A percentile compares a stretch with the other conserved stretches of the same genome.
These are phyloP conservation scores for Hydnum rufescens DNA, from an alignment of 768 basidiomycete species.

Conservation along the genomic window DNA sequence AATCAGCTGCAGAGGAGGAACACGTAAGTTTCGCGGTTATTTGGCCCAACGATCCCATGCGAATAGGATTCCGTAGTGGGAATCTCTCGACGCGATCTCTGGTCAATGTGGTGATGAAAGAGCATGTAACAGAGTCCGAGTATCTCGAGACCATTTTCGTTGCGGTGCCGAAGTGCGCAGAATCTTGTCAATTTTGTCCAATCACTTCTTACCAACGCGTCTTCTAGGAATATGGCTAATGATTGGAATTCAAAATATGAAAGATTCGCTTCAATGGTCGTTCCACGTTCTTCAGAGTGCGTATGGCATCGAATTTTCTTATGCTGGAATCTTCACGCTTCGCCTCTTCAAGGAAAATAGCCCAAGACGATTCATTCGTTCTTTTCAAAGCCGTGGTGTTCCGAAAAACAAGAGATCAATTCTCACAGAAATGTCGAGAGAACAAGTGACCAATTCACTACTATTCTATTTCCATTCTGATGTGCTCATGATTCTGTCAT, in stretches of 20 bases:
- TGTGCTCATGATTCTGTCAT: slow-evolving; percentile 3
- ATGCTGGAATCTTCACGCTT: background rate
- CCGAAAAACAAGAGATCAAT: slow-evolving; percentile 79
- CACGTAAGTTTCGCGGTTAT: slow-evolving; percentile 32
- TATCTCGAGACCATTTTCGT: slow-evolving; percentile 85
- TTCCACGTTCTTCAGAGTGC: slow-evolving; percentile 78
- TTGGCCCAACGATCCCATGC: background rate
- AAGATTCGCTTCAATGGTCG: slow-evolving; percentile 70
- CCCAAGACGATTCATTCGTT: slow-evolving; percentile 74
- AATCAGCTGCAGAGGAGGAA: slow-evolving; percentile 88
- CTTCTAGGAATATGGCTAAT: slow-evolving; percentile 47
- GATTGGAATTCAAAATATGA: slow-evolving; percentile 88
- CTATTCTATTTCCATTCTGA: background rate
- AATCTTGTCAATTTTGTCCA: too few relatives aligned
- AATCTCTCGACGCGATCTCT: slow-evolving; percentile 86
- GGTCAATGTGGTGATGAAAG: slow-evolving; percentile 61
- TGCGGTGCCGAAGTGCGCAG: slow-evolving; percentile 74
- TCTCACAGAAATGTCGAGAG: slow-evolving; percentile 83
- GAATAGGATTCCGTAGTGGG: slow-evolving; percentile 33
- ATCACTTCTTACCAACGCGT: slow-evolving; percentile 10
- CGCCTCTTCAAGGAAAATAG: slow-evolving; percentile 56
- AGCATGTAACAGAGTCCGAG: slow-evolving; percentile 75
- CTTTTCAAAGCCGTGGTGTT: slow-evolving; percentile 79
- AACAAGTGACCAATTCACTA: slow-evolving; percentile 47
- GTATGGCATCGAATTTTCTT: slow-evolving; percentile 14